Percentiles rank a stretch among this genome's conserved stretches.
Conservation (phyloP, 352 stramenopile species). For the Globisporangium radiosum region DNA sequence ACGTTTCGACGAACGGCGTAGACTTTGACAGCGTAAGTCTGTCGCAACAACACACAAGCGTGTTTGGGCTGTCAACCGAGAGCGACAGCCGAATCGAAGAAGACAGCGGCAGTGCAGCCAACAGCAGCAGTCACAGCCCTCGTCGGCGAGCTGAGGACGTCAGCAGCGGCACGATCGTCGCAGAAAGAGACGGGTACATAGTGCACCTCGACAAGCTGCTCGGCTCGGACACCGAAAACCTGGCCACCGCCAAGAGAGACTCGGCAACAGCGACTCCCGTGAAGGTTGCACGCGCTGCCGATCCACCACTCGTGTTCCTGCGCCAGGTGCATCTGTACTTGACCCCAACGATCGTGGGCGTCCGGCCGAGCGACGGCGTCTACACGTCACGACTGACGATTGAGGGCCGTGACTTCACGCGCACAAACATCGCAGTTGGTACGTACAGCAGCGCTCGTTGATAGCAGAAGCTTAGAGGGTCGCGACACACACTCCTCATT, state of each 20-base stretch:
- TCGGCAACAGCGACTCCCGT: neutral
- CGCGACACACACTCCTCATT: no score
- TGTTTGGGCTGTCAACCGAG: conserved; percentile 1
- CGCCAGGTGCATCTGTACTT: conserved; percentile 39
- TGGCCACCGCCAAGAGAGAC: neutral
- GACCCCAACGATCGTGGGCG: conserved; percentile 31
- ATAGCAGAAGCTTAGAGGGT: no score
- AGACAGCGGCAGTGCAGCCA: neutral
- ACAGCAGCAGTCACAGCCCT: neutral
- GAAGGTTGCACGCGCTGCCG: neutral
- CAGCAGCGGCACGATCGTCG: conserved; percentile 1
- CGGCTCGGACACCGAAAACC: neutral
- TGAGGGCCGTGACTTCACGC: conserved; percentile 44
- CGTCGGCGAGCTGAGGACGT: conserved; percentile 4
- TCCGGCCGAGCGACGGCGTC: conserved; percentile 43
- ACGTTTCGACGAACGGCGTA: conserved; percentile 44
- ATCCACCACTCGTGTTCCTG: conserved; percentile 15
- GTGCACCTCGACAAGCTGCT: conserved; percentile 7
- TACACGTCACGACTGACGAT: conserved; percentile 59
- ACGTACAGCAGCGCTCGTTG: conserved; percentile 4
- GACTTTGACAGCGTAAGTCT: conserved; percentile 65
- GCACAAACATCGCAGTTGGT: conserved; percentile 46
- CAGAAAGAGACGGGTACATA: conserved; percentile 10
- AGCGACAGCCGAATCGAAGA: conserved; percentile 7
- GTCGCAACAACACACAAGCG: conserved; percentile 19